Evolutionary conservation across 352 stramenopile species (phyloP).

Genomic region (Plasmopara muralis): DNA sequence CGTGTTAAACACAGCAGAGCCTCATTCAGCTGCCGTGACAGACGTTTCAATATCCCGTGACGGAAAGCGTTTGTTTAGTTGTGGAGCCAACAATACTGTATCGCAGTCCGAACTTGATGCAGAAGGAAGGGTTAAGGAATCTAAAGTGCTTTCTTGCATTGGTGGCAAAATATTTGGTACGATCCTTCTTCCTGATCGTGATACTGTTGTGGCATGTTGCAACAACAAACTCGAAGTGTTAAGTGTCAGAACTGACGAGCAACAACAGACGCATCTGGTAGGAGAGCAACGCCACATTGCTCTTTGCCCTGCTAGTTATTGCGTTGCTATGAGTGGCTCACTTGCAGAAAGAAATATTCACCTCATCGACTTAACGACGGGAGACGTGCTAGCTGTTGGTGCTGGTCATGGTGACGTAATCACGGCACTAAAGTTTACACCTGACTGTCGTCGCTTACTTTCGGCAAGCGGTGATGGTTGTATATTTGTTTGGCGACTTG

Average conservation of each 20-base stretch:
- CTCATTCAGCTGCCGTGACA: conserved; percentile 67
- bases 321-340: conserved; percentile 76
- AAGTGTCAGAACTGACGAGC: conserved; percentile 51
- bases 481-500: conserved; percentile 85
- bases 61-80: conserved; percentile 58
- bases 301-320: conserved; percentile 58
- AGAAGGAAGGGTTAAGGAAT: conserved; percentile 32
- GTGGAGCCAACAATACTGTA: conserved; percentile 65
- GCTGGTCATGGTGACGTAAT: conserved; percentile 81
- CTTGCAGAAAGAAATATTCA: conserved; percentile 80
- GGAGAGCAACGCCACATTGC: conserved; percentile 70
- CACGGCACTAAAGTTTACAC: conserved; percentile 78
- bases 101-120: conserved; percentile 42
- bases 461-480: conserved; percentile 78
- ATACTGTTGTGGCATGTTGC: conserved; percentile 58
- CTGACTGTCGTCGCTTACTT: conserved; percentile 81
- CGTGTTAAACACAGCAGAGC: conserved; percentile 56
- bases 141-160: conserved; percentile 44
- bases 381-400: conserved; percentile 68
- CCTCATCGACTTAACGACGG: conserved; percentile 76
- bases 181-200: conserved; percentile 58
- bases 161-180: conserved; percentile 78
- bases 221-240: conserved; percentile 83
- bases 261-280: conserved; percentile 48
- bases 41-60: conserved; percentile 63